Conservation (phyloP, 306 rosid species). For the Amphicarpaea edgeworthii region DNA sequence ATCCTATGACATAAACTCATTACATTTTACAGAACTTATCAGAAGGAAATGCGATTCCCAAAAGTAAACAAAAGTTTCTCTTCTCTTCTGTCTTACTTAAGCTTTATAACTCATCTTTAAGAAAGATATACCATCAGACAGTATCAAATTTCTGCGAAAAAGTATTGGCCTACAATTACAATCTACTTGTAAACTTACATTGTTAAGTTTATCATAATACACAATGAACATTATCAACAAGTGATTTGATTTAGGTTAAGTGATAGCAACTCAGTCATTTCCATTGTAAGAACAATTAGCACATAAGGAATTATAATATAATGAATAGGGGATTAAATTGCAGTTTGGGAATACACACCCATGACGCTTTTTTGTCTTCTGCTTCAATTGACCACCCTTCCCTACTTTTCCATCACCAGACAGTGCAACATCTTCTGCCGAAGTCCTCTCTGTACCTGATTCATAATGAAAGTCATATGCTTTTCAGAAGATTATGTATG, state of each 20-base stretch:
- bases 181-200: neutral
- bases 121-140: conserved; percentile 29
- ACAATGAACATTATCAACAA: conserved; percentile 18
- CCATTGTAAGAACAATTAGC: conserved; percentile 23
- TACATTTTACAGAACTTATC: conserved; percentile 11
- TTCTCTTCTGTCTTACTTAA: neutral
- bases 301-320: conserved; percentile 31
- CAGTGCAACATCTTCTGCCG: conserved; percentile 59
- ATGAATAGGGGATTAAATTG: conserved; percentile 25
- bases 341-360: conserved; percentile 67
- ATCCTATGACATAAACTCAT: conserved; percentile 20
- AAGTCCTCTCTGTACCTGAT: conserved; percentile 61
- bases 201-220: conserved; percentile 4
- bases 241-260: conserved; percentile 29
- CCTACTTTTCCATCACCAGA: conserved; percentile 68
- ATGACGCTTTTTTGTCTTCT: conserved; percentile 76
- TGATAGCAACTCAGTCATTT: conserved; percentile 27
- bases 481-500: conserved; percentile 43
- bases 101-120: too few species aligned
- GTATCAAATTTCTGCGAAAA: conserved; percentile 14
- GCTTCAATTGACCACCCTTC: conserved; percentile 74
- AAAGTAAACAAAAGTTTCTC: conserved; percentile 27
- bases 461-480: conserved; percentile 37
- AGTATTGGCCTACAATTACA: conserved; percentile 15
- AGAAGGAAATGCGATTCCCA: conserved; percentile 27